Evolutionary conservation across 2,329 filamentous ascomycete genomes (phyloP).

Genomic region (Cadophora gregata): DNA sequence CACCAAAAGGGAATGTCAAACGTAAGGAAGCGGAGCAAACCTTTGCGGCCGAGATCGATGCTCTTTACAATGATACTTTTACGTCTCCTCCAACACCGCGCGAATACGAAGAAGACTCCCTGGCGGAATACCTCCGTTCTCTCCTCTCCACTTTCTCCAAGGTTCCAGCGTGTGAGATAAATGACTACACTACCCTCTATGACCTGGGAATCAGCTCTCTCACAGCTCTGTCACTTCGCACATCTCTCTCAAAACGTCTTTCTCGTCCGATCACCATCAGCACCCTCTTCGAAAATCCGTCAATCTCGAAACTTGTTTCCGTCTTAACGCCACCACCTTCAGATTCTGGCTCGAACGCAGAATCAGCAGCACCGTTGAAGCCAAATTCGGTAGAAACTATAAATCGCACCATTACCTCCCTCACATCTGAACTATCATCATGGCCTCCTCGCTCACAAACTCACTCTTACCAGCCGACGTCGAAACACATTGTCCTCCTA

Average conservation of each 20-base stretch:
- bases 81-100: not conserved
- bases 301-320: constrained; percentile 35
- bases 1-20: constrained; percentile 44
- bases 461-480: constrained; percentile 14
- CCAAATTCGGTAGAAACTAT: constrained; percentile 30
- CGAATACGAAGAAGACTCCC: constrained; percentile 19
- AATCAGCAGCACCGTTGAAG: constrained; percentile 9
- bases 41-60: constrained; percentile 38
- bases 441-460: constrained; percentile 30
- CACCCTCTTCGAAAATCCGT: constrained; percentile 42
- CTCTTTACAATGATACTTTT: constrained; percentile 31
- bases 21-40: constrained; percentile 41
- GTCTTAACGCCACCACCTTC: constrained; percentile 23
- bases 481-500: constrained; percentile 36
- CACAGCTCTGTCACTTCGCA: constrained; percentile 38
- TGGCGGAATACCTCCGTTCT: constrained; percentile 35
- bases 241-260: constrained; percentile 36
- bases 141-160: constrained; percentile 32
- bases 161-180: constrained; percentile 27
- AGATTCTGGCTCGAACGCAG: constrained; percentile 2
- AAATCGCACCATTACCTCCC: constrained; percentile 36
- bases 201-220: constrained; percentile 40
- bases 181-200: constrained; percentile 38
- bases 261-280: constrained; percentile 39
- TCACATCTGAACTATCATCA: constrained; percentile 36